phyloP scores from a whole-genome alignment of 2,329 filamentous ascomycete genomes.

The Pseudopithomyces maydicus region DNA sequence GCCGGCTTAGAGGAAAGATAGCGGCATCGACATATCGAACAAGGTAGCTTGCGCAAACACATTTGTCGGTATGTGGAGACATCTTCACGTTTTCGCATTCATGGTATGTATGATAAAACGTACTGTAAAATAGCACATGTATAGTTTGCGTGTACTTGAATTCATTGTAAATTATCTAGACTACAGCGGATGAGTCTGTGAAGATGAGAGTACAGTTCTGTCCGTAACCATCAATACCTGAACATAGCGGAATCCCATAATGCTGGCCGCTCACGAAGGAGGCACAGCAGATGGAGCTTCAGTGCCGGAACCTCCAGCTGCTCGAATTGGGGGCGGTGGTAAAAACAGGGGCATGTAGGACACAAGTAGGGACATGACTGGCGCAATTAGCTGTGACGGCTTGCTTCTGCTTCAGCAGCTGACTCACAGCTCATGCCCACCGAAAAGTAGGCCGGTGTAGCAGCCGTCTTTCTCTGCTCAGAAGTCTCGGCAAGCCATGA shows the following conservation, averaged over 20 bases:
- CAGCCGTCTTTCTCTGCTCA: conserved; percentile 65
- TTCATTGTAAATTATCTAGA: neutral
- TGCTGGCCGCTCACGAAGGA: conserved; percentile 36
- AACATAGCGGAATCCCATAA: neutral
- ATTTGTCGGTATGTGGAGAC: neutral
- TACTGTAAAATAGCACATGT: conserved; percentile 9
- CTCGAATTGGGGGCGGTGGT: conserved; percentile 54
- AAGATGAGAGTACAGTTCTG: neutral
- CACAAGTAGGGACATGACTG: conserved; percentile 55
- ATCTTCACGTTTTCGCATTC: neutral
- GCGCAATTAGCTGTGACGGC: neutral
- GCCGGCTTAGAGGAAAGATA: neutral
- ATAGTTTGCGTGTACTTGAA: neutral
- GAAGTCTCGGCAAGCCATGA: conserved; percentile 78
- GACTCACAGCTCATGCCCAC: conserved; percentile 78
- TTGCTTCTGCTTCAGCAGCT: neutral
- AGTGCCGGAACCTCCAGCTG: conserved; percentile 48
- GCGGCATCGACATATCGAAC: neutral
- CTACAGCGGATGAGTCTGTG: neutral
- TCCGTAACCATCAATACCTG: neutral
- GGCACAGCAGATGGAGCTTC: conserved; percentile 56
- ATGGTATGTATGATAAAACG: conserved; percentile 2
- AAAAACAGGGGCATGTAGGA: conserved; percentile 70
- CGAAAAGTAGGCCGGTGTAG: conserved; percentile 75
- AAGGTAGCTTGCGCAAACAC: neutral